Evolutionary conservation across 805 yeast species (phyloP).

Genomic region (Isabelozyma rhagii): DNA sequence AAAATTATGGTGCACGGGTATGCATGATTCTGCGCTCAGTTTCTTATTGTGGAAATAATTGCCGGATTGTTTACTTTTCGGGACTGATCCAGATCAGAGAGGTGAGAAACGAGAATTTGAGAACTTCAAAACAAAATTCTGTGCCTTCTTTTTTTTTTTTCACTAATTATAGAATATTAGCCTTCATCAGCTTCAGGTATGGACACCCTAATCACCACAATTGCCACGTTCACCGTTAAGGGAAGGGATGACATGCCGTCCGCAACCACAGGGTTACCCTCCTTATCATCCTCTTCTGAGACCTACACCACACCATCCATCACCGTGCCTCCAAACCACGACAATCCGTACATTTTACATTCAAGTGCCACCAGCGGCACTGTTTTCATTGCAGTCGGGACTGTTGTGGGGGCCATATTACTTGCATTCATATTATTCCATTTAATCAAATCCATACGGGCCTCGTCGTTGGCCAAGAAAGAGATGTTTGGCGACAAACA

Average conservation of each 20-base stretch:
- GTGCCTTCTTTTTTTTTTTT: neutral
- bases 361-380: slow-evolving; percentile 65
- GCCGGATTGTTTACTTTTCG: neutral
- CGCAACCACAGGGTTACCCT: slow-evolving; percentile 5
- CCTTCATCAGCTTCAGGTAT: neutral
- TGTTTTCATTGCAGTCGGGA: slow-evolving; percentile 79
- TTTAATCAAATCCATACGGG: slow-evolving; percentile 42
- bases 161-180: too few species aligned
- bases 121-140: neutral
- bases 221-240: neutral
- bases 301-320: slow-evolving; percentile 46
- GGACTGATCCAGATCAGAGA: neutral
- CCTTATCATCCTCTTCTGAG: slow-evolving; percentile 11
- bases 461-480: slow-evolving; percentile 51
- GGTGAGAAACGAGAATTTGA: neutral
- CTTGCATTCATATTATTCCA: slow-evolving; percentile 53
- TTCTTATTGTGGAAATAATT: neutral
- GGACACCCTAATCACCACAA: neutral
- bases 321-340: slow-evolving; percentile 53
- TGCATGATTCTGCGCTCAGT: neutral
- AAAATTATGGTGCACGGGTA: too few species aligned
- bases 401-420: slow-evolving; percentile 58
- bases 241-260: slow-evolving; percentile 8
- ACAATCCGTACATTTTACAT: slow-evolving; percentile 63
- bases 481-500: slow-evolving; percentile 31